A percentile compares a stretch with the other conserved stretches of the same genome.
Conservation (phyloP, 2,329 filamentous ascomycete species). For the Talaromyces sp. region DNA sequence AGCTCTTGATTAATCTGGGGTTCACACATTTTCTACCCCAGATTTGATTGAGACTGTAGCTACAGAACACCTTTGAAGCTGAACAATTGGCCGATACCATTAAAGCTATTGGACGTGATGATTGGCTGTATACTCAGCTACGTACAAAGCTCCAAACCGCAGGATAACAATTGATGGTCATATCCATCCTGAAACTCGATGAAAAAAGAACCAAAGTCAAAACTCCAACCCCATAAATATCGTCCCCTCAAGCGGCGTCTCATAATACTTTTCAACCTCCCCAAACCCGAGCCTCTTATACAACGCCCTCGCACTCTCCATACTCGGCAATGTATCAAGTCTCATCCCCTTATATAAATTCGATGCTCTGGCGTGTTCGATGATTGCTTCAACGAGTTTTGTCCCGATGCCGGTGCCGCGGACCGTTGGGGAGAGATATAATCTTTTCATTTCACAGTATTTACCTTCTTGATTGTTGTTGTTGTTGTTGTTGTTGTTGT, state of each 20-base stretch:
- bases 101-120: neutral
- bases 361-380: conserved; percentile 43
- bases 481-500: neutral
- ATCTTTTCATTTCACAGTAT: conserved; percentile 54
- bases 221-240: conserved; percentile 45
- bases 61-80: neutral
- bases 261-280: conserved; percentile 51
- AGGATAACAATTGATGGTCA: neutral
- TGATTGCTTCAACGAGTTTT: conserved; percentile 41
- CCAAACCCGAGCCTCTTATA: conserved; percentile 51
- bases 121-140: neutral
- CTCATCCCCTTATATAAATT: conserved; percentile 49
- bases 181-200: neutral
- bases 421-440: conserved; percentile 48
- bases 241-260: conserved; percentile 50
- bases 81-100: neutral
- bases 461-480: neutral
- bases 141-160: neutral
- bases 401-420: conserved; percentile 49
- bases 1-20: neutral
- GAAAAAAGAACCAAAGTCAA: neutral
- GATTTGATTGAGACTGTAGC: neutral
- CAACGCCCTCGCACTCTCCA: conserved; percentile 47
- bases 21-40: neutral
- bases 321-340: conserved; percentile 52